Evolutionary conservation across 2,329 filamentous ascomycete genomes (phyloP).

Genomic region (Raffaelea ambrosiae): DNA sequence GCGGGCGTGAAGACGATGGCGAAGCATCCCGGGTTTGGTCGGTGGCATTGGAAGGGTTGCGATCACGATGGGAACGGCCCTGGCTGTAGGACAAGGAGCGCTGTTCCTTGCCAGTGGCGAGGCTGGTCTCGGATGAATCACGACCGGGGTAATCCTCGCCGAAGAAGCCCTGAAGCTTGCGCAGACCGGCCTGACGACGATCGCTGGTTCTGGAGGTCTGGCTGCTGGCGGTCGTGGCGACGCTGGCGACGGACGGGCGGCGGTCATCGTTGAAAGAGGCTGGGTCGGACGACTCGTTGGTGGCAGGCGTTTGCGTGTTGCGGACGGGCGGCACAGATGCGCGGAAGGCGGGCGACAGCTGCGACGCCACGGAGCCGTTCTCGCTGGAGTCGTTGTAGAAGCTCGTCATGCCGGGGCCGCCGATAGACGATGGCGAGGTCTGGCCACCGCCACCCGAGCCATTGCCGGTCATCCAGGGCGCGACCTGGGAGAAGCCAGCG

Average conservation of each 20-base stretch:
- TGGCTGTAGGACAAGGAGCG: constrained; percentile 57
- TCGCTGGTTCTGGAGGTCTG: constrained; percentile 69
- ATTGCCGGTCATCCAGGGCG: constrained; percentile 49
- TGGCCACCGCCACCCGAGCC: constrained; percentile 17
- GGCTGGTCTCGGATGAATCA: constrained; percentile 66
- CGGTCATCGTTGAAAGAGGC: constrained; percentile 62
- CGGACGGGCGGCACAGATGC: constrained; percentile 27
- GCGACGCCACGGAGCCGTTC: constrained; percentile 51
- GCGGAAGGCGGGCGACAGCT: constrained; percentile 63
- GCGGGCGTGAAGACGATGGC: constrained; percentile 66
- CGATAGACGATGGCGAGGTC: constrained; percentile 19
- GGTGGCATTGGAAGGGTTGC: constrained; percentile 72
- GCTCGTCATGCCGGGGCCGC: constrained; percentile 37
- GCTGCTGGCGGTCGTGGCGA: constrained; percentile 73
- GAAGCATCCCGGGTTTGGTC: constrained; percentile 68
- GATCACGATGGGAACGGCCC: constrained; percentile 54
- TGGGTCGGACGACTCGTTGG: constrained; percentile 52
- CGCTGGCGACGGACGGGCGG: constrained; percentile 79
- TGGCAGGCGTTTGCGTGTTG: constrained; percentile 33
- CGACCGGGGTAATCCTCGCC: constrained; percentile 75
- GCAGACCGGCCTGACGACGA: constrained; percentile 62
- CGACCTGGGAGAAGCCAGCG: constrained; percentile 40
- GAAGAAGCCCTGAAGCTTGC: constrained; percentile 86
- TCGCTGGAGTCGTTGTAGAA: constrained; percentile 74
- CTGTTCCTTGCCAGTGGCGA: constrained; percentile 49